Evolutionary conservation across 1,284 basidiomycete species (phyloP), one percentile per base, ranked within the genome.

Genomic region (Moesziomyces sp.): DNA sequence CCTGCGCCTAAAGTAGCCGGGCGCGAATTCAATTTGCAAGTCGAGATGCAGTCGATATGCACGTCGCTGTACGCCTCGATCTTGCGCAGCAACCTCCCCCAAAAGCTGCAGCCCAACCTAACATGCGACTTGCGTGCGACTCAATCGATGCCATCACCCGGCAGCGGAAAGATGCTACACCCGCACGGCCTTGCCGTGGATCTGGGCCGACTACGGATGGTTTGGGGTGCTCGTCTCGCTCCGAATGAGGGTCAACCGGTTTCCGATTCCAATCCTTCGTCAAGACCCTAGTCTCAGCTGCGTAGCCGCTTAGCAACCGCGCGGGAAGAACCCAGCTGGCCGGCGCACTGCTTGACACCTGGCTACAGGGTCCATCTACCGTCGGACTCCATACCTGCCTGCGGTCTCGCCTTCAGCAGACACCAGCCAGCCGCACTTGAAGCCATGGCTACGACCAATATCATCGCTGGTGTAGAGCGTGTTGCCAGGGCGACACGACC

Each of bases 1-100:
- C 38, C 38, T 18, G 38, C 16, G 14, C 38, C 38, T 40, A 16
- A 16, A 40, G 38, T 28, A 7, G 38, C 38, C 38, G 11, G 30
- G 30, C 30, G 5, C 30, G 30, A 34, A 34, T 43, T 52, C 13
- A 52, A 52, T 52, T 43, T 21, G 5, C 43, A 28, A 28, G 28
- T 16, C 30, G 26, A 28, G 3, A 26, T 26, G 24, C 24, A 26
- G 14, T 34, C 35, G 28, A 30, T 18, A 34, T 54, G 52, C 52
- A 54, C 19, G 44, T 21, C 26, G 44, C 26, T 46, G 52, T 54
- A 54, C 43, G 30, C 30, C 34, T 54, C 52, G 52, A 54, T 54
- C 52, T 54, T 4, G n/a, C 23, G 52, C 44, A 54, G 21, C 9
- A 9, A 3, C 23, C 11, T 8, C 38, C 38, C 40, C 50, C 23